Evolutionary conservation across 2,329 filamentous ascomycete species (phyloP), one percentile per base, ranked within the genome.

Genomic region (Pseudopyricularia cyperi): DNA sequence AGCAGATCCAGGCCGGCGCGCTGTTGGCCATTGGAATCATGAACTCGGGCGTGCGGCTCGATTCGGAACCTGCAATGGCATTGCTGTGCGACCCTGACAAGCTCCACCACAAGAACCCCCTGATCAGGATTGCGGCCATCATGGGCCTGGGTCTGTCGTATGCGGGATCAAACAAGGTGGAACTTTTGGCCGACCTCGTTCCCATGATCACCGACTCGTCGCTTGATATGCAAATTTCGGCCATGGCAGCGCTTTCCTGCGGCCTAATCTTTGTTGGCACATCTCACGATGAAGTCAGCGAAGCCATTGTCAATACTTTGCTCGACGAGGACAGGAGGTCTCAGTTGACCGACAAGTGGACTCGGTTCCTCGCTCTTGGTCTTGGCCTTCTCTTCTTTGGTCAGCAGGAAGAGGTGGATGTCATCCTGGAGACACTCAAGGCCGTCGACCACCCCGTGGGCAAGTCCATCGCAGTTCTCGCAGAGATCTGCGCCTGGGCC

Each of bases 271-370:
- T 91, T 59, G 89, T 97, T 55, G 93, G 93, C 47, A 94, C 91
- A 8, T 90, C 88, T 4, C 85, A 97, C 62, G 80, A 89, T 34
- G 89, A 95, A 59, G 85, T 97, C 55, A 93, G 86, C 57, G 88
- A 95, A 68, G 85, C 90, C 9, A 93, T 98, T 59, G 84, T 97
- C 52, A 88, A 87, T 52, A 95, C 91, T 1, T 75, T 98, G 59
- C 80, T 98, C 68, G 93, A 98, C 59, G 91, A 97, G 54, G 91
- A 97, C 55, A 82, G 90, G 53, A 85, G 86, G 69, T 84, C 80
- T 62, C 90, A 95, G 66, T 74, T 98, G 55, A 96, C 94, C 59
- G 89, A 97, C 70, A 98, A 97, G 71, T 98, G 93, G 93, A 93
- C 90, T 32, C 83, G 93, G 17, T 98, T 98, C 72, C 85, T 98